A percentile compares a stretch with the other conserved stretches of the same genome.
These are phyloP conservation scores for Malus hybrid DNA, from an alignment of 331 rosid genomes.

Conservation along the genomic window DNA sequence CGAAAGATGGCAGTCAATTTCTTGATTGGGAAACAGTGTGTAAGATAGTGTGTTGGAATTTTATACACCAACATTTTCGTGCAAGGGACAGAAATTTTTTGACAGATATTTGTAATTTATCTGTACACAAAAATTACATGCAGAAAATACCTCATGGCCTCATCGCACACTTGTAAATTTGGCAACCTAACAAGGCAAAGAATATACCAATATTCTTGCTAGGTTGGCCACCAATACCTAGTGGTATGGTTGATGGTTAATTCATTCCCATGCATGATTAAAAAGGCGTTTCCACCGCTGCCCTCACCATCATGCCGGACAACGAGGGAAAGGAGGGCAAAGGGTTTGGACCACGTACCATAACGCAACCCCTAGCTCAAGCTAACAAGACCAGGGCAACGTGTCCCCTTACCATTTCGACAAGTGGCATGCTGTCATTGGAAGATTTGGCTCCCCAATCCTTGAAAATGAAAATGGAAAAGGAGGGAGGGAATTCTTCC, in stretches of 20 bases:
- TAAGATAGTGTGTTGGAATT: not conserved
- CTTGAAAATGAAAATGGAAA: constrained; percentile 2
- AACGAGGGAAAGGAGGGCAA: constrained; percentile 8
- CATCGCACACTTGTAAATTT: constrained; percentile 18
- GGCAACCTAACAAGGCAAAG: constrained; percentile 3
- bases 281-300: constrained; percentile 29
- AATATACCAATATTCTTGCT: constrained; percentile 42
- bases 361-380: constrained; percentile 3
- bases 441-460: constrained; percentile 4
- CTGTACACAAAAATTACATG: not conserved
- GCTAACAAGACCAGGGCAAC: not conserved
- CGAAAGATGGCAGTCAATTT: not conserved
- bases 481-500: constrained; percentile 25
- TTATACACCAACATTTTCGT: not conserved
- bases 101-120: not conserved
- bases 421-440: constrained; percentile 14
- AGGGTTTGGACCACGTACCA: constrained; percentile 37
- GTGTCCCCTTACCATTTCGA: not conserved
- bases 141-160: not conserved
- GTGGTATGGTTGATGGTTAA: constrained; percentile 1
- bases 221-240: constrained; percentile 34
- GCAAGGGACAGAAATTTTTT: not conserved
- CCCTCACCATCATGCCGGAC: constrained; percentile 28
- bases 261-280: constrained; percentile 9
- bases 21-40: not conserved